Evolutionary conservation across 1,284 basidiomycete genomes (phyloP).

Genomic region (Tilletiaria anomala): DNA sequence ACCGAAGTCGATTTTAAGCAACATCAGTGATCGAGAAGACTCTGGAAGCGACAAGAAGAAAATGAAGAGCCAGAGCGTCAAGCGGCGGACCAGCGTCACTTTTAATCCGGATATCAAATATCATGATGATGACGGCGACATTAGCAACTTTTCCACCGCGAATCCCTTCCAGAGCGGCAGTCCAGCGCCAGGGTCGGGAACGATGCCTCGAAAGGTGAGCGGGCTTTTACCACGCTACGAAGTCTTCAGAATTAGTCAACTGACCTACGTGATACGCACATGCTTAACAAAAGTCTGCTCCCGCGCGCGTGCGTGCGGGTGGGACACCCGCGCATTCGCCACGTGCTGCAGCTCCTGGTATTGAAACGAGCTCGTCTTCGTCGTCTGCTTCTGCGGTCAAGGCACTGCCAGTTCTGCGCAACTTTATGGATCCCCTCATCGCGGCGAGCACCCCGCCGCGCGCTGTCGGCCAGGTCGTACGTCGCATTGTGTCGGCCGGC

Average conservation of each 20-base stretch:
- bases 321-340: not conserved
- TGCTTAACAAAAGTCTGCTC: not conserved
- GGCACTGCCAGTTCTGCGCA: not conserved
- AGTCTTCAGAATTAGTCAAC: slow-evolving; percentile 5
- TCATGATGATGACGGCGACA: slow-evolving; percentile 22
- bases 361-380: not conserved
- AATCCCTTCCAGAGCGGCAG: slow-evolving; percentile 46
- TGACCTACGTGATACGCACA: not conserved
- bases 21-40: slow-evolving; percentile 5
- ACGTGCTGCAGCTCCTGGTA: not conserved
- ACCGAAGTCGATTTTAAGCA: not conserved
- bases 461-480: too few species aligned
- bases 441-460: too few species aligned
- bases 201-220: slow-evolving; percentile 17
- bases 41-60: too few species aligned
- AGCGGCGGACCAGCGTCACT: slow-evolving; percentile 6
- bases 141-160: slow-evolving; percentile 43
- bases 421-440: not conserved
- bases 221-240: slow-evolving; percentile 38
- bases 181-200: too few species aligned
- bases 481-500: too few species aligned
- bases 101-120: slow-evolving; percentile 4
- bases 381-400: not conserved
- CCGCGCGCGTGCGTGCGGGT: not conserved
- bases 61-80: slow-evolving; percentile 1